phyloP scores from a whole-genome alignment of 2,329 filamentous ascomycete genomes.

The Penicillium corylophilum region DNA sequence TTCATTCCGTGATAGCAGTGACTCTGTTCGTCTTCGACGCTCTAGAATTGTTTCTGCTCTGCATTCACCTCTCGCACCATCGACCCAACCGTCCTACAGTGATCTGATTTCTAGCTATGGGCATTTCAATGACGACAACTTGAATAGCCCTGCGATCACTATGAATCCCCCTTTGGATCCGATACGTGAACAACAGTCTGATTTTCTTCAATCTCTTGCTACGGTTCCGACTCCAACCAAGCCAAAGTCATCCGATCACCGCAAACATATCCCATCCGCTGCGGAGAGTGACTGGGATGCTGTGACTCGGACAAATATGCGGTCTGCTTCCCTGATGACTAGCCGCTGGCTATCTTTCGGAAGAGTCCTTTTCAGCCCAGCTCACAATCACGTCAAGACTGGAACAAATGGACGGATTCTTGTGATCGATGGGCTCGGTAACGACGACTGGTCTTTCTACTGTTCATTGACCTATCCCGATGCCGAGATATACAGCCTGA shows the following conservation, averaged over 20 bases:
- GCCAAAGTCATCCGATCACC: conserved; percentile 29
- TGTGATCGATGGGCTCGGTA: conserved; percentile 52
- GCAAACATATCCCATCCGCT: conserved; percentile 38
- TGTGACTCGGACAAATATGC: conserved; percentile 46
- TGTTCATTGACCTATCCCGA: conserved; percentile 50
- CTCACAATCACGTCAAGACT: conserved; percentile 45
- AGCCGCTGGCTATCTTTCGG: conserved; percentile 53
- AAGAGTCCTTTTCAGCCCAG: conserved; percentile 51
- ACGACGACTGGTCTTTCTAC: conserved; percentile 54
- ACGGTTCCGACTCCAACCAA: conserved; percentile 17
- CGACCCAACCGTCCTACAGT: conserved; percentile 54
- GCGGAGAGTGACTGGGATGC: conserved; percentile 45
- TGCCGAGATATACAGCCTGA: conserved; percentile 47
- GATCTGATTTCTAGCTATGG: conserved; percentile 56
- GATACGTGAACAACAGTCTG: conserved; percentile 26
- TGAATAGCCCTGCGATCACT: conserved; percentile 20
- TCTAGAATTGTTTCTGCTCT: conserved; percentile 53
- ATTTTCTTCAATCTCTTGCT: conserved; percentile 27
- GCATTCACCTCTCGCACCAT: conserved; percentile 50
- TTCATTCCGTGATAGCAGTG: conserved; percentile 28
- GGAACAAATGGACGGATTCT: conserved; percentile 45
- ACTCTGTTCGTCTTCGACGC: conserved; percentile 47
- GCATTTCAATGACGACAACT: conserved; percentile 28
- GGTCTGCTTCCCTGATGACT: conserved; percentile 52
- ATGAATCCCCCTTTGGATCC: conserved; percentile 19